Conservation (phyloP, 192 early-diverging fungal species). For the Rhizophagus sp. region DNA sequence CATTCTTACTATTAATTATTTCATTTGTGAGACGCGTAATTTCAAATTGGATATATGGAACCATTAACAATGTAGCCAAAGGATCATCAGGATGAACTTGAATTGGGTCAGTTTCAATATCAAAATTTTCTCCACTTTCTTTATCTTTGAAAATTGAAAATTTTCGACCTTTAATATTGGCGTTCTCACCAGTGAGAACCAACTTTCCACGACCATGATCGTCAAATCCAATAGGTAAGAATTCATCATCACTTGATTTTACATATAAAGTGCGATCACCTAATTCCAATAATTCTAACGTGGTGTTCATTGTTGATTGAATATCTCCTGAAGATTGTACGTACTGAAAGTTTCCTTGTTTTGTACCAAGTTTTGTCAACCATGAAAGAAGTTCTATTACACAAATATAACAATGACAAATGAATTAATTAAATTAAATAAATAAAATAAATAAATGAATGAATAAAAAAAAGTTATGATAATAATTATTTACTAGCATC, state of each 20-base stretch:
- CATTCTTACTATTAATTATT: constrained; percentile 12
- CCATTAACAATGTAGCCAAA: background rate
- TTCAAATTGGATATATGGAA: constrained; percentile 27
- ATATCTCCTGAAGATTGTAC: constrained; percentile 35
- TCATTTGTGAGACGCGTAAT: constrained; percentile 25
- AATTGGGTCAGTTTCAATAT: background rate
- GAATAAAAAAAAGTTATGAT: background rate
- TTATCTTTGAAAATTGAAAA: constrained; percentile 5
- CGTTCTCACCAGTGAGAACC: background rate
- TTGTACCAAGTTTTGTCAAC: constrained; percentile 41
- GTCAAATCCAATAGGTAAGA: constrained; percentile 2
- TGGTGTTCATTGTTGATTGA: constrained; percentile 36
- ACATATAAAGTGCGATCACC: constrained; percentile 7
- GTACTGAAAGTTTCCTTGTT: constrained; percentile 48
- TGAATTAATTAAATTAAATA: background rate
- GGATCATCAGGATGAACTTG: constrained; percentile 1
- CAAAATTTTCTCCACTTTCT: background rate
- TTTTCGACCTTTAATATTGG: background rate
- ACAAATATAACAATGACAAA: background rate
- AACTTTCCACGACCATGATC: constrained; percentile 12
- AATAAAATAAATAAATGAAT: background rate
- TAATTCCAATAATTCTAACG: constrained; percentile 33
- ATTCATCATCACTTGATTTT: constrained; percentile 3
- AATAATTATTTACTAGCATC: constrained; percentile 33
- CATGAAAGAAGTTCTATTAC: constrained; percentile 36